Percentiles rank a stretch among this genome's conserved stretches.
Conservation (phyloP, 139 green algal species). For the Penium margaritaceum region DNA sequence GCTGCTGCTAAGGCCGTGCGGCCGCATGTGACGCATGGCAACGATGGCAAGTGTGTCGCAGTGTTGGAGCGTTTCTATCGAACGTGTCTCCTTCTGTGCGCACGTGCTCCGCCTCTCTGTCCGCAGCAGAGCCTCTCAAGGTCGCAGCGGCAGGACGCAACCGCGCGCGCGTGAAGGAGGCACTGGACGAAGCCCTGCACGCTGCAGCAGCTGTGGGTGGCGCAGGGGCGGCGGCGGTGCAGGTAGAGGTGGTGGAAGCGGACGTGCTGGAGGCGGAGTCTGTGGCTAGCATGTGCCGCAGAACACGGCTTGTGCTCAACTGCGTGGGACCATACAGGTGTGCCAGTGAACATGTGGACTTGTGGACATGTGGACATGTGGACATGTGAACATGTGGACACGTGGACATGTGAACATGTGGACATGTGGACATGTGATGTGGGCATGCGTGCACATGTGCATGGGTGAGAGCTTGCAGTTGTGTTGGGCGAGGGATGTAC, state of each 20-base stretch:
- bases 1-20: too few relatives aligned
- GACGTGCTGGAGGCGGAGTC: conserved; percentile 51
- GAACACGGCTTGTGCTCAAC: conserved; percentile 65
- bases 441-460: too few relatives aligned
- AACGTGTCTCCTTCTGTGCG: background rate
- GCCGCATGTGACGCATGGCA: too few relatives aligned
- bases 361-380: too few relatives aligned
- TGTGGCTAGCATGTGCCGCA: conserved; percentile 51
- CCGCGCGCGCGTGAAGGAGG: background rate
- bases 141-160: background rate
- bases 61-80: background rate
- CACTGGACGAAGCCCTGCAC: too few relatives aligned
- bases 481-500: too few relatives aligned
- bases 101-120: background rate
- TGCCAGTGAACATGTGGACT: too few relatives aligned
- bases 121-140: background rate
- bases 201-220: background rate
- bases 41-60: too few relatives aligned
- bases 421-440: too few relatives aligned
- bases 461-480: too few relatives aligned
- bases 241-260: conserved; percentile 11
- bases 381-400: too few relatives aligned
- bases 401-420: too few relatives aligned
- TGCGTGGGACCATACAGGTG: conserved; percentile 23
- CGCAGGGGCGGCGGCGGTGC: background rate